Conservation (phyloP, 2,329 filamentous ascomycete species). For the Trichoderma oligosporum region DNA sequence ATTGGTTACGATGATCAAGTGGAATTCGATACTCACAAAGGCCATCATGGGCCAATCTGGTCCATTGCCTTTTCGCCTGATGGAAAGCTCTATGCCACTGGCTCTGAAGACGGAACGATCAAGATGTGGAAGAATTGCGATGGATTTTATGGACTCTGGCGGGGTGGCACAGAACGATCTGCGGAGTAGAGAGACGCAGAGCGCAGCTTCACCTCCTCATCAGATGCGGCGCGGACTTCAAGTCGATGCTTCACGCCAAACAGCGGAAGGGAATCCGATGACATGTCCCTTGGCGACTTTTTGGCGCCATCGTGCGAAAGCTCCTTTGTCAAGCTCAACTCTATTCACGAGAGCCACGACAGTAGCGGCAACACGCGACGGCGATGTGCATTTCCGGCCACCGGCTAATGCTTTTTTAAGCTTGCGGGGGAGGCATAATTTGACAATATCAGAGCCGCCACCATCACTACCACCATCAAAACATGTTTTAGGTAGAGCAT, state of each 20-base stretch:
- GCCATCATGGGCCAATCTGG: slow-evolving; percentile 97
- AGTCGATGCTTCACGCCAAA: slow-evolving; percentile 20
- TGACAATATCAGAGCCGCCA: neutral
- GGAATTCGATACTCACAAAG: slow-evolving; percentile 90
- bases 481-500: neutral
- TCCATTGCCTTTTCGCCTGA: slow-evolving; percentile 92
- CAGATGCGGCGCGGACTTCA: slow-evolving; percentile 21
- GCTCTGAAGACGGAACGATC: slow-evolving; percentile 95
- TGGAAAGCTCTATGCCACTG: slow-evolving; percentile 92
- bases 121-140: slow-evolving; percentile 80
- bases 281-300: slow-evolving; percentile 6
- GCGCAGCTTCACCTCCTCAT: slow-evolving; percentile 24
- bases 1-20: slow-evolving; percentile 81
- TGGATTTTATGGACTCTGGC: slow-evolving; percentile 62
- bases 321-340: slow-evolving; percentile 1
- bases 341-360: neutral
- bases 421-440: no score
- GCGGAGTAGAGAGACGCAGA: slow-evolving; percentile 36
- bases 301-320: neutral
- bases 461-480: neutral
- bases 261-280: slow-evolving; percentile 16
- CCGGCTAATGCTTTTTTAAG: no score
- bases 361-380: neutral
- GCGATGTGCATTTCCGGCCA: neutral
- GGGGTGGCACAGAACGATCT: slow-evolving; percentile 42